A percentile compares a stretch with the other conserved stretches of the same genome.
These are phyloP conservation scores for Paraphysoderma sedebokerense DNA, from an alignment of 371 early-diverging fungal genomes.

Conservation along the genomic window DNA sequence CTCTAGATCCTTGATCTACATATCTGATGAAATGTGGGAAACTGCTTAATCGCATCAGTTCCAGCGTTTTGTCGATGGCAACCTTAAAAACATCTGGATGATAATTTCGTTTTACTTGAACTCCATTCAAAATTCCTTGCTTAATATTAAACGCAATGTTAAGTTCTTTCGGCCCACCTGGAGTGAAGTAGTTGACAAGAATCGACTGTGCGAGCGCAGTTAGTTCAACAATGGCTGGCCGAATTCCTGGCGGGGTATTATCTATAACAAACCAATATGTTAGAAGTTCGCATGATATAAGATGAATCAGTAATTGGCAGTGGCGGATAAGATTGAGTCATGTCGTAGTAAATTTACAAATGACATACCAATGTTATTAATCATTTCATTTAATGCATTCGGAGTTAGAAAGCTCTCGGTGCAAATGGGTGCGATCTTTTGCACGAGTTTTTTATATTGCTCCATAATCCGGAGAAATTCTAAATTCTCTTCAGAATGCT, in stretches of 20 bases:
- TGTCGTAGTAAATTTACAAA: too few species aligned
- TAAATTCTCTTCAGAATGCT: conserved; percentile 1
- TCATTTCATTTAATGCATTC: too few species aligned
- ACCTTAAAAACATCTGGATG: not conserved
- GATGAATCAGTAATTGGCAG: not conserved
- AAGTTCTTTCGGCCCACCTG: not conserved
- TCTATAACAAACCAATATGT: not conserved
- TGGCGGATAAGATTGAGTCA: too few species aligned
- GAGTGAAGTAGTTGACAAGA: not conserved
- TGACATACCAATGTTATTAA: too few species aligned
- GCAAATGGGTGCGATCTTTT: too few species aligned
- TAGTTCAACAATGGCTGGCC: too few species aligned
- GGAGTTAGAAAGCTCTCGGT: too few species aligned
- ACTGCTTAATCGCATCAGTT: not conserved
- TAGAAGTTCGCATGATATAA: not conserved
- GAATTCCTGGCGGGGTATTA: too few species aligned
- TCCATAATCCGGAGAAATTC: not conserved
- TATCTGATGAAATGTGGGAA: not conserved
- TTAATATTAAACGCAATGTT: not conserved
- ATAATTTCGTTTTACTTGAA: not conserved
- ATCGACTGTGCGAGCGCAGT: too few species aligned
- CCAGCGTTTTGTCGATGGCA: not conserved
- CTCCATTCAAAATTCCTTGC: not conserved
- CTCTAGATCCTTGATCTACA: too few species aligned
- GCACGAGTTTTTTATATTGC: too few species aligned